Evolutionary conservation across 1,139 yeast genomes (phyloP).

Genomic region (Suhomyces chickasaworum): DNA sequence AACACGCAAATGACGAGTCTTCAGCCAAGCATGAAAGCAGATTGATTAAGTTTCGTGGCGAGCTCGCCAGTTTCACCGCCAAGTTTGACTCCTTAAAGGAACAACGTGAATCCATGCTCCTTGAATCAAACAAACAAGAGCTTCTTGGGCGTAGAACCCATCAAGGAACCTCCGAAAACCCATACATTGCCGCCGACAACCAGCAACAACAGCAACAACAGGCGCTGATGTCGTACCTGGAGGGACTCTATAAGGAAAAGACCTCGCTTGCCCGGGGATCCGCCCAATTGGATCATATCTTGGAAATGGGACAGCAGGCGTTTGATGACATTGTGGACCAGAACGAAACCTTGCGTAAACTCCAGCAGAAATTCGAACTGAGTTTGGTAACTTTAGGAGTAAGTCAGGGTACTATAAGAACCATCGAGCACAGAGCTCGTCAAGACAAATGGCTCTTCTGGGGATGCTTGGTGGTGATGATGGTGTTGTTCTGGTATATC

Average conservation of each 20-base stretch:
- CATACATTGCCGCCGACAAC: slow-evolving; percentile 42
- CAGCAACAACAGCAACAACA: slow-evolving; percentile 29
- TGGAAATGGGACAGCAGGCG: slow-evolving; percentile 87
- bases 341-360: slow-evolving; percentile 64
- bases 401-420: slow-evolving; percentile 79
- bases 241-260: slow-evolving; percentile 71
- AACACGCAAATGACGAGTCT: slow-evolving; percentile 58
- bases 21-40: slow-evolving; percentile 66
- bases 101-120: slow-evolving; percentile 61
- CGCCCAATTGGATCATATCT: slow-evolving; percentile 81
- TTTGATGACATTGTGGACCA: slow-evolving; percentile 87
- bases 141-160: slow-evolving; percentile 57
- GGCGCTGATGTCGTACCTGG: slow-evolving; percentile 48
- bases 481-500: slow-evolving; percentile 71
- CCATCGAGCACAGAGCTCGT: slow-evolving; percentile 80
- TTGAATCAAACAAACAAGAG: slow-evolving; percentile 58
- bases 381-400: slow-evolving; percentile 83
- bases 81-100: slow-evolving; percentile 66
- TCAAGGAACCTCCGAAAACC: slow-evolving; percentile 54
- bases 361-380: slow-evolving; percentile 67
- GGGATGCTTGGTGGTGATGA: slow-evolving; percentile 65
- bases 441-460: slow-evolving; percentile 90
- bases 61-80: slow-evolving; percentile 54
- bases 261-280: slow-evolving; percentile 70
- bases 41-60: slow-evolving; percentile 60